These are phyloP conservation scores for Pezicula carpinea DNA, from an alignment of 2,329 filamentous ascomycete genomes.

Conservation along the genomic window DNA sequence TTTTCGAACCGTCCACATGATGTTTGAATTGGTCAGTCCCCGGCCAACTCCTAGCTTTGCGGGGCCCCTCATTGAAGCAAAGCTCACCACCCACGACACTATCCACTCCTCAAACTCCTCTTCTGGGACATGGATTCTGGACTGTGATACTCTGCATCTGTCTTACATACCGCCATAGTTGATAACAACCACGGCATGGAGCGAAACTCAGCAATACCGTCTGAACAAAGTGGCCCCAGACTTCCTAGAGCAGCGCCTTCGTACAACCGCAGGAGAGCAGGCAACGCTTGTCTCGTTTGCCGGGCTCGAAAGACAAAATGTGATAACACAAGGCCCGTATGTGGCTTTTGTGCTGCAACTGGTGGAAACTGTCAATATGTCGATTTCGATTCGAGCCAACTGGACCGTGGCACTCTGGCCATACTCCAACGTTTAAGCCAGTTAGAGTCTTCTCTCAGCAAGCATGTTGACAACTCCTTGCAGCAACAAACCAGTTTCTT, in stretches of 20 bases:
- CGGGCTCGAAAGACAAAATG: conserved; percentile 17
- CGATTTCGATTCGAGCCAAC: conserved; percentile 16
- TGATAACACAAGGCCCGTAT: conserved; percentile 15
- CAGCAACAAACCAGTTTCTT: background rate
- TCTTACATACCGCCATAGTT: no score
- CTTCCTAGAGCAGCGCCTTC: background rate
- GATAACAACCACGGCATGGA: no score
- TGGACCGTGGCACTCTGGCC: conserved; percentile 17
- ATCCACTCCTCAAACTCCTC: no score
- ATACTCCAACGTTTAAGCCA: conserved; percentile 16
- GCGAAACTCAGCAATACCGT: no score
- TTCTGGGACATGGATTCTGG: no score
- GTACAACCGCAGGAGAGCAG: background rate
- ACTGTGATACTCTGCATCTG: no score
- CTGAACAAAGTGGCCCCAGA: background rate
- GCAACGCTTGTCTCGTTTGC: conserved; percentile 7
- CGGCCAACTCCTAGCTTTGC: no score
- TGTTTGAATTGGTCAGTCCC: no score
- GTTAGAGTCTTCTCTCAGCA: conserved; percentile 6
- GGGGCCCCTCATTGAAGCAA: no score
- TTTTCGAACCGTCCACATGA: no score
- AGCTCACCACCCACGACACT: no score
- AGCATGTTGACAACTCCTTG: background rate
- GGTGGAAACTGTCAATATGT: conserved; percentile 16
- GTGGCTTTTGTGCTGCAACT: conserved; percentile 16